Evolutionary conservation across 306 rosid species (phyloP).

Genomic region (Gynostemma pentaphyllum): DNA sequence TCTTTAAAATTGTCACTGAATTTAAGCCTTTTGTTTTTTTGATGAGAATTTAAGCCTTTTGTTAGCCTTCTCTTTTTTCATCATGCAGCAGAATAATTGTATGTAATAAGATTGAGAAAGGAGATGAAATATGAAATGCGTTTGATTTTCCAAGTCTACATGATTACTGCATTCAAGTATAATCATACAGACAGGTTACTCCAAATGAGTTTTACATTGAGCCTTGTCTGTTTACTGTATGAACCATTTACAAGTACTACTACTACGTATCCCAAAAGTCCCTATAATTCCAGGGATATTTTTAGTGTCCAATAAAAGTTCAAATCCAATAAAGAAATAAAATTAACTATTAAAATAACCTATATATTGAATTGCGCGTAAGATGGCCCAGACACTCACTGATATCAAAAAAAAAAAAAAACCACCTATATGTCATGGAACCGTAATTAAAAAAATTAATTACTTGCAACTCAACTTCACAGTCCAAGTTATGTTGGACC

Average conservation of each 20-base stretch:
- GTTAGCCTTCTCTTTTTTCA: neutral
- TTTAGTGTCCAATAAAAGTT: neutral
- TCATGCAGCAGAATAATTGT: neutral
- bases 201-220: neutral
- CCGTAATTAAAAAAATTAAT: no score
- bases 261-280: neutral
- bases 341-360: neutral
- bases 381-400: no score
- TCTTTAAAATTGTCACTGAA: neutral
- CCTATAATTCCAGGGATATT: neutral
- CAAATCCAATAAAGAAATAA: neutral
- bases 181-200: neutral
- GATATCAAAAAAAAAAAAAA: no score
- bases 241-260: no score
- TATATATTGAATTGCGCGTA: no score
- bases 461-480: no score
- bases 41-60: neutral
- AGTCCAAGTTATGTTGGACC: no score
- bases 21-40: neutral
- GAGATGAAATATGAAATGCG: neutral
- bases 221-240: neutral
- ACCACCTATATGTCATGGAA: neutral
- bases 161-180: neutral
- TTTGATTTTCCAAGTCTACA: neutral
- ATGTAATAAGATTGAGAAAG: neutral